Evolutionary conservation across 768 basidiomycete genomes (phyloP), one percentile per base, ranked within the genome.

Genomic region (Cystofilobasidium bisporidii): DNA sequence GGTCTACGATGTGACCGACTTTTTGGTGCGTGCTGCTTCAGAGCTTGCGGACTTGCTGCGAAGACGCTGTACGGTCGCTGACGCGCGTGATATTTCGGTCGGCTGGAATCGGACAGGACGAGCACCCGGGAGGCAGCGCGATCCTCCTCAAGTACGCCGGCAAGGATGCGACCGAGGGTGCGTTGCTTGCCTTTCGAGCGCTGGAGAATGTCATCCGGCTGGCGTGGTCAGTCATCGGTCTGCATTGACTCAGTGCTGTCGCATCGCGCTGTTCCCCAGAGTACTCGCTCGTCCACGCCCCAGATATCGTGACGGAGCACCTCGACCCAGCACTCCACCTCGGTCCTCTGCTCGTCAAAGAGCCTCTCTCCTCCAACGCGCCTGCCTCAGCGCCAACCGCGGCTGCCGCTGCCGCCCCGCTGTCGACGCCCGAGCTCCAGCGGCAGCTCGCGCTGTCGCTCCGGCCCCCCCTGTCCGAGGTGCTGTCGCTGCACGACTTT

Each of bases 1-100:
- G 30, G 50, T 55, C 24, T 68, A 63, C 28, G 67, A 68, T 32
- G 55, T 68, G 9, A 68, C 67, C 10, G 55, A 62, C 30, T 68
- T 68, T 28, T 40, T 68, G 6, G 61, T 56, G 8, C 43, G 61
- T 56, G 36, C 45, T 17, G 24, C 32, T 30, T 20, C 32, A 38
- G 9, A n/a, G n/a, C n/a, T n/a, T n/a, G n/a, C n/a, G n/a, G n/a
- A n/a, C n/a, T n/a, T n/a, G n/a, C n/a, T n/a, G n/a, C n/a, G n/a
- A n/a, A n/a, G n/a, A n/a, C n/a, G n/a, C n/a, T n/a, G n/a, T n/a
- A n/a, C n/a, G n/a, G n/a, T n/a, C n/a, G n/a, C n/a, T n/a, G n/a
- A n/a, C n/a, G n/a, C n/a, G n/a, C n/a, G n/a, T n/a, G n/a, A n/a
- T 2, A 22, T 48, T 5, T 5, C 14, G 8, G 1, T 40, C 40